Conservation (phyloP, 129 eudicot genomes). For the Smallanthus sonchifolius region DNA sequence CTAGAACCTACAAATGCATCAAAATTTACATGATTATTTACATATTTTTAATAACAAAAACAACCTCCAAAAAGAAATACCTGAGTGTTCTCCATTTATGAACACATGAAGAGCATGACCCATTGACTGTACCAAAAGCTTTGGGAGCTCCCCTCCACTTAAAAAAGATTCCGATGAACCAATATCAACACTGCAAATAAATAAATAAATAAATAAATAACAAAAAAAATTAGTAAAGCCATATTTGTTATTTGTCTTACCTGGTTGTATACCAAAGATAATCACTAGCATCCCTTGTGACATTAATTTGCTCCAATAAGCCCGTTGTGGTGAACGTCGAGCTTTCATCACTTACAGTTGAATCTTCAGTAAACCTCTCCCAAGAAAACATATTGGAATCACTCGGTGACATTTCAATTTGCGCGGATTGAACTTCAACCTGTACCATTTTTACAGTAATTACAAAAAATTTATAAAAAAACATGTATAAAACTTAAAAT, state of each 20-base stretch:
- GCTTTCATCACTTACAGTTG: conserved; percentile 55
- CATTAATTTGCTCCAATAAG: conserved; percentile 84
- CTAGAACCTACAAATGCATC: conserved; percentile 56
- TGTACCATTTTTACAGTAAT: conserved; percentile 7
- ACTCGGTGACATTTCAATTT: conserved; percentile 62
- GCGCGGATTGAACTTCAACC: conserved; percentile 83
- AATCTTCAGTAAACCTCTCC: conserved; percentile 89
- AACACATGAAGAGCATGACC: conserved; percentile 93
- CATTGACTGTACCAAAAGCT: conserved; percentile 69
- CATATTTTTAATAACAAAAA: conserved; percentile 3
- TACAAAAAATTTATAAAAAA: background rate
- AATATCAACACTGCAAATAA: conserved; percentile 59
- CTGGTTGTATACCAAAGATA: conserved; percentile 92
- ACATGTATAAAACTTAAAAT: background rate
- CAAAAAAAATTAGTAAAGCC: background rate
- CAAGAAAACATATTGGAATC: conserved; percentile 57
- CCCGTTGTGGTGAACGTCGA: conserved; percentile 55
- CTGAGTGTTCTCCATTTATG: conserved; percentile 76
- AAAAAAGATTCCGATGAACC: conserved; percentile 75
- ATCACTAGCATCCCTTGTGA: conserved; percentile 84
- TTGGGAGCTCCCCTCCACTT: conserved; percentile 68
- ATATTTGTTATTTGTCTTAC: conserved; percentile 36
- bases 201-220: background rate
- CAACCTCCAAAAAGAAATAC: conserved; percentile 31
- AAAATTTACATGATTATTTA: background rate